Evolutionary conservation across 2,329 filamentous ascomycete genomes (phyloP).

Genomic region (Allantophomopsis cytisporea): DNA sequence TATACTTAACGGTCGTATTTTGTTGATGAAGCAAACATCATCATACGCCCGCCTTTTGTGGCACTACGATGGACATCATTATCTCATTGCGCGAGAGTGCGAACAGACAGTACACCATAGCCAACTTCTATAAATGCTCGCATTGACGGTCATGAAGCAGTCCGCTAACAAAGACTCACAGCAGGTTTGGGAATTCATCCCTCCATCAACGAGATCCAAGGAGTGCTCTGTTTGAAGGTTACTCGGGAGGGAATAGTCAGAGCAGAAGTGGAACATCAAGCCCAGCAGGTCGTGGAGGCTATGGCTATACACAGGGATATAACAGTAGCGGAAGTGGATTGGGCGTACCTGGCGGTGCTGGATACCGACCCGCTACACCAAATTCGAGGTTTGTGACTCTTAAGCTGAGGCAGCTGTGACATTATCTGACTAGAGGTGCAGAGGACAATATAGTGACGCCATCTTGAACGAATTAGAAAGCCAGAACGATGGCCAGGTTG

Average conservation of each 20-base stretch:
- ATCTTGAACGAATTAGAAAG: slow-evolving; percentile 89
- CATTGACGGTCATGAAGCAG: neutral
- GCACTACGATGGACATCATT: neutral
- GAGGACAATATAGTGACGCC: slow-evolving; percentile 84
- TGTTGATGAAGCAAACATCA: neutral
- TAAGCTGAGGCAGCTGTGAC: neutral
- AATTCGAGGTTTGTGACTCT: slow-evolving; percentile 42
- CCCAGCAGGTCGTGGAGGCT: slow-evolving; percentile 22
- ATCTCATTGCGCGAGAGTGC: neutral
- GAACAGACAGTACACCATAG: no score
- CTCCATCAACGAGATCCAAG: slow-evolving; percentile 64
- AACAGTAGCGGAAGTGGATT: slow-evolving; percentile 13
- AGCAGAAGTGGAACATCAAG: slow-evolving; percentile 8
- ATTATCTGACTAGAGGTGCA: slow-evolving; percentile 18
- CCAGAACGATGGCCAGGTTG: slow-evolving; percentile 84
- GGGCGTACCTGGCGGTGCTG: slow-evolving; percentile 7
- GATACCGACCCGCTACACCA: slow-evolving; percentile 56
- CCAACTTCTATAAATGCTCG: no score
- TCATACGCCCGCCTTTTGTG: neutral
- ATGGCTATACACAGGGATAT: slow-evolving; percentile 36
- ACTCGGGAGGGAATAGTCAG: slow-evolving; percentile 35
- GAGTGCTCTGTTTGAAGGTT: slow-evolving; percentile 64
- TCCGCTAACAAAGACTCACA: slow-evolving; percentile 1
- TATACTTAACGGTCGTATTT: neutral
- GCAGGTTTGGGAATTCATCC: slow-evolving; percentile 51